Evolutionary conservation across 768 basidiomycete genomes (phyloP).

Genomic region (Omphalotus guepiniiformis): DNA sequence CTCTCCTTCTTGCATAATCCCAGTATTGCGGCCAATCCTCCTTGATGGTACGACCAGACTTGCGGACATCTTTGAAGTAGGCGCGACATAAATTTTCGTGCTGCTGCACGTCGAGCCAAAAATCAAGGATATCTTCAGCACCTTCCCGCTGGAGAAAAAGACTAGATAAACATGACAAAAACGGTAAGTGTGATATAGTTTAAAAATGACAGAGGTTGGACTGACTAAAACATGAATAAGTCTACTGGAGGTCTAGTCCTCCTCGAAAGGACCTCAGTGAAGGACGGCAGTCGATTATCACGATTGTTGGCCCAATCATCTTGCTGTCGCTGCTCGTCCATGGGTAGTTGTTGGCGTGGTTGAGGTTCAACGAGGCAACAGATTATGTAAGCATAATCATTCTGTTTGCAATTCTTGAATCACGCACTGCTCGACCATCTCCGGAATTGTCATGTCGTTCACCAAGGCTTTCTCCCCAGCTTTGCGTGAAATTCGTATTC

Average conservation of each 20-base stretch:
- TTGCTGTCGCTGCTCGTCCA: conserved; percentile 59
- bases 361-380: neutral
- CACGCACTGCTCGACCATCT: conserved; percentile 11
- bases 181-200: conserved; percentile 10
- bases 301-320: conserved; percentile 74
- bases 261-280: conserved; percentile 86
- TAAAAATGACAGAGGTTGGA: conserved; percentile 22
- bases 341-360: conserved; percentile 17
- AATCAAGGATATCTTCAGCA: conserved; percentile 94
- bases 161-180: conserved; percentile 42
- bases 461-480: conserved; percentile 73
- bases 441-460: conserved; percentile 51
- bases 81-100: conserved; percentile 98
- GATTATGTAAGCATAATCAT: conserved; percentile 8
- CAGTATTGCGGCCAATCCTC: conserved; percentile 99
- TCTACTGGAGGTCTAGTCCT: conserved; percentile 93
- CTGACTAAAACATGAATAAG: conserved; percentile 98
- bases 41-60: conserved; percentile 87
- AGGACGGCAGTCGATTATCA: conserved; percentile 78
- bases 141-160: conserved; percentile 95
- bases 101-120: conserved; percentile 99
- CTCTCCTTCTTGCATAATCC: conserved; percentile 87
- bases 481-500: conserved; percentile 73
- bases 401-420: conserved; percentile 7
- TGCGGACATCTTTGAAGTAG: conserved; percentile 98